Base-by-base conservation (phyloP, 2,329 filamentous ascomycete genomes). In the Pseudocercospora eumusae region DNA sequence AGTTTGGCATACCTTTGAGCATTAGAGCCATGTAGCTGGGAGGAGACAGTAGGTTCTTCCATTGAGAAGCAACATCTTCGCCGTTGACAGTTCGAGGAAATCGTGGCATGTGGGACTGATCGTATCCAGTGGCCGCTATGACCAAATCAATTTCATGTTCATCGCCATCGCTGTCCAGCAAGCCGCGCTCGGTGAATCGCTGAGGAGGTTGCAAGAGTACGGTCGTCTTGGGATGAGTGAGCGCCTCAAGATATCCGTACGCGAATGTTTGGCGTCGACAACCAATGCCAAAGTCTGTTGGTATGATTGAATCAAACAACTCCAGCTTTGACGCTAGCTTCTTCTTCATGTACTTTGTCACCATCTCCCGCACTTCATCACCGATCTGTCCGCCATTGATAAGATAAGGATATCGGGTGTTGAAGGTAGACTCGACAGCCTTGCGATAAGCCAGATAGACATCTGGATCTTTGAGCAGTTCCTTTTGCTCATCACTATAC, bases 401-500 rank as follows among this genome's bases (percentile, higher is more conserved):
- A 40, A 69, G 57, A 33, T 65, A 66, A 13, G 64, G 54, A 42
- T 63, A 67, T 7, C 67, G 61, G 1, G 42, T 36, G 60, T 68
- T 62, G 59, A 66, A 66, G 0, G 45, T 60, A 27, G 59, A 56
- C 40, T 69, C 67, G 33, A 69, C 57, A 2, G 63, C 62, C 58
- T 69, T 69, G 36, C 66, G 66, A 33, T 69, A 69, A 1, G 65
- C 60, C 8, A 68, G 54, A 49, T 69, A 68, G 40, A 65, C 44
- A 20, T 68, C 64, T 25, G 65, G 64, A 44, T 68, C 67, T n/a
- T 61, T 52, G 21, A 69, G 62, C 2, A 68, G 44, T 40, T 63
- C 61, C 50, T 66, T 85, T 54, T 88, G 80, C 71, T 96, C 74
- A 3, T 68, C 47, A 15, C 68, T 91, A 33, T 83, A 69, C 56